Percentiles rank a stretch among this genome's conserved stretches.
Conservation (phyloP, 345 rosid species). For the Heritiera fomes region DNA sequence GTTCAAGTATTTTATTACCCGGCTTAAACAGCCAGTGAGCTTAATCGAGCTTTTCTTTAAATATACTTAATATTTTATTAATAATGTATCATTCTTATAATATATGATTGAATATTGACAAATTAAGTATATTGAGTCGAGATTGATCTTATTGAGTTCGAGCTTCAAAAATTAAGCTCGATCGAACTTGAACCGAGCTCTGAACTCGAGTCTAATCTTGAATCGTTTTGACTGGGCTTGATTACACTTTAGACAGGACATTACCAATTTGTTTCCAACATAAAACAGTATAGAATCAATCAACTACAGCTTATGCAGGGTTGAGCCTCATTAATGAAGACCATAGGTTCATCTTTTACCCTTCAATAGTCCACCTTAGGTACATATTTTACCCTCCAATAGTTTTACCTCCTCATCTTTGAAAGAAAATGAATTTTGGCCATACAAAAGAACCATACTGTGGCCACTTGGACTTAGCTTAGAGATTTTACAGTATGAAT, state of each 20-base stretch:
- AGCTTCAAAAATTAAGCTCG: too few species aligned
- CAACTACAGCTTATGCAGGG: background rate
- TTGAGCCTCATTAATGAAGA: background rate
- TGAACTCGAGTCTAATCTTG: too few species aligned
- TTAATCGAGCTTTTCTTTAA: too few species aligned
- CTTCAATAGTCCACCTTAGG: background rate
- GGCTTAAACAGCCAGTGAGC: too few species aligned
- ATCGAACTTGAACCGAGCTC: too few species aligned
- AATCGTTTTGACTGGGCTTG: too few species aligned
- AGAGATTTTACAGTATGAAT: background rate
- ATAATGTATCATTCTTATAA: too few species aligned
- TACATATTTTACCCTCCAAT: background rate
- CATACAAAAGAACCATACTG: background rate
- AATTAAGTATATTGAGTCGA: too few species aligned
- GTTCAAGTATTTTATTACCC: too few species aligned
- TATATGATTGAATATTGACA: too few species aligned
- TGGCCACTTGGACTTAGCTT: background rate
- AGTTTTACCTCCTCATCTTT: background rate
- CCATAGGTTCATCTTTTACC: slow-evolving; percentile 7
- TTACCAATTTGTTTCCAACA: background rate
- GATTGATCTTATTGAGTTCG: too few species aligned
- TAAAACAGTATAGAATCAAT: background rate
- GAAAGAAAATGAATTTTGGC: background rate
- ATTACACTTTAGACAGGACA: background rate
- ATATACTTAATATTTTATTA: too few species aligned